phyloP scores from a whole-genome alignment of 345 rosid species.

The Syzygium grande region DNA sequence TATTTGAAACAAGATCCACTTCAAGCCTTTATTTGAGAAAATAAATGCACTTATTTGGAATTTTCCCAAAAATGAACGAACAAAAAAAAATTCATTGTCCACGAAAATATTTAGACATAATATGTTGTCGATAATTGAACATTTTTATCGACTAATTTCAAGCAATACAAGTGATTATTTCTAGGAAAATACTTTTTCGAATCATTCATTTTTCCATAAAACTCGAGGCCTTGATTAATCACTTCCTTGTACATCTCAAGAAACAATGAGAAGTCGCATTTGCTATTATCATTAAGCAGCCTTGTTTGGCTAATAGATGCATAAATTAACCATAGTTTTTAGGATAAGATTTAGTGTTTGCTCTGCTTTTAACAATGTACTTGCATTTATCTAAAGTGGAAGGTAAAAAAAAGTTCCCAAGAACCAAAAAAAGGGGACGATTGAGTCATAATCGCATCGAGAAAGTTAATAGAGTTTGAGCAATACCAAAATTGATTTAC shows the following conservation, averaged over 20 bases:
- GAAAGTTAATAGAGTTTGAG: background rate
- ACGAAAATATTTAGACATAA: accelerated
- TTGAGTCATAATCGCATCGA: background rate
- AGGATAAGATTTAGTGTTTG: background rate
- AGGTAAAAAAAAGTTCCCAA: background rate
- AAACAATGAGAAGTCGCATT: background rate
- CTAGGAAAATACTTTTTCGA: background rate
- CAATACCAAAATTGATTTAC: too few species aligned
- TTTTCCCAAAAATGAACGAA: background rate
- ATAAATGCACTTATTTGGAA: too few species aligned
- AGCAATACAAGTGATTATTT: background rate
- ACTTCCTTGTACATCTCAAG: background rate
- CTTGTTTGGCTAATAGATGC: background rate
- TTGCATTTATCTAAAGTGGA: background rate
- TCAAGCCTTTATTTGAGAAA: too few species aligned
- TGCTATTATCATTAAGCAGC: background rate
- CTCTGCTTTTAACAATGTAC: background rate
- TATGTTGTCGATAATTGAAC: background rate
- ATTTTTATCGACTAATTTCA: background rate
- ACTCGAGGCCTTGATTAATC: background rate
- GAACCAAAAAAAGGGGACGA: background rate
- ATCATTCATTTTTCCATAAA: background rate
- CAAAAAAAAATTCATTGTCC: background rate
- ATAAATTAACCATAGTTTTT: background rate
- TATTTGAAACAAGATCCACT: too few species aligned